A percentile compares a stretch with the other conserved stretches of the same genome.
Conservation (phyloP, 768 basidiomycete species). For the Tricholomella constricta region DNA sequence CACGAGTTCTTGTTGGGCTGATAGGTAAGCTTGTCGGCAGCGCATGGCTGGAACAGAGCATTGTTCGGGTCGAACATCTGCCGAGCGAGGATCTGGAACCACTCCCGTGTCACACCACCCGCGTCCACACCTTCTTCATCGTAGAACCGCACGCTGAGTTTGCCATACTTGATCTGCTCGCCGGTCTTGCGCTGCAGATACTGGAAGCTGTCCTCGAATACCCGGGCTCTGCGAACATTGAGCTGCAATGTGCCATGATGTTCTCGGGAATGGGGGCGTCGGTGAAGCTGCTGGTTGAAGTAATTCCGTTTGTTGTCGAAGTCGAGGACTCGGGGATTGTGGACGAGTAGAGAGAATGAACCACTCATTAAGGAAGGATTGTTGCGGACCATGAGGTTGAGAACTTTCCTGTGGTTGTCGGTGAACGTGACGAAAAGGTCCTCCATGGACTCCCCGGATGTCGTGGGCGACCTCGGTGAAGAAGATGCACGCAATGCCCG, state of each 20-base stretch:
- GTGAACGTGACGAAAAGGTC: conserved; percentile 94
- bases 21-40: conserved; percentile 92
- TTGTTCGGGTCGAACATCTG: conserved; percentile 99
- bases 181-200: conserved; percentile 86
- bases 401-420: conserved; percentile 87
- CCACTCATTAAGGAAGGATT: conserved; percentile 98
- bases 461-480: conserved; percentile 69
- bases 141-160: conserved; percentile 94
- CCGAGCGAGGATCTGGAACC: conserved; percentile 97
- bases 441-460: conserved; percentile 77
- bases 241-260: conserved; percentile 83
- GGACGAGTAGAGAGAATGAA: conserved; percentile 93
- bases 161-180: conserved; percentile 97
- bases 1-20: conserved; percentile 93
- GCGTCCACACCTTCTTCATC: conserved; percentile 99
- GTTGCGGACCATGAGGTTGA: conserved; percentile 97
- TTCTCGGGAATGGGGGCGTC: conserved; percentile 76
- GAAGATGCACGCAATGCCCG: conserved; percentile 63
- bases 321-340: conserved; percentile 95
- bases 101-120: conserved; percentile 96
- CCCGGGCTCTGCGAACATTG: conserved; percentile 85
- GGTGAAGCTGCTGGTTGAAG: conserved; percentile 89
- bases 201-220: conserved; percentile 98
- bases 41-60: conserved; percentile 97
- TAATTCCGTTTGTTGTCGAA: conserved; percentile 99